These are phyloP conservation scores for Musa troglodytarum DNA, from an alignment of 176 grass and related monocot genomes.

Conservation along the genomic window DNA sequence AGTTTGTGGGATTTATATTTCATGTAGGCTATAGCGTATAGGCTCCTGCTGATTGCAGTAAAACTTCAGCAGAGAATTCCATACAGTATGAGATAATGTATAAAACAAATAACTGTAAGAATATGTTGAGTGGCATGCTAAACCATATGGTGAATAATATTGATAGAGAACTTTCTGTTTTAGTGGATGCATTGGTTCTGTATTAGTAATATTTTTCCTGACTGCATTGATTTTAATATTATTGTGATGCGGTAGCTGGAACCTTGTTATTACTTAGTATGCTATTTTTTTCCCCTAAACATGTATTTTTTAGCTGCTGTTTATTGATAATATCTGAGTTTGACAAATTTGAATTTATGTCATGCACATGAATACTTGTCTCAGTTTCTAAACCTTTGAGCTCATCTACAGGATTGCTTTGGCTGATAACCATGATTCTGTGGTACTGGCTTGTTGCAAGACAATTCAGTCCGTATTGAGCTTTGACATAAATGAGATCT, in stretches of 20 bases:
- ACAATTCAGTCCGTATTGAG: constrained; percentile 58
- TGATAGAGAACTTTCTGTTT: background rate
- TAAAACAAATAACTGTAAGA: too few species aligned
- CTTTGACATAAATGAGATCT: constrained; percentile 61
- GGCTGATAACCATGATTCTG: constrained; percentile 97
- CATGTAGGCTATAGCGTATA: too few species aligned
- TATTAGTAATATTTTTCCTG: background rate
- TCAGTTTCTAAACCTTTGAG: constrained; percentile 20
- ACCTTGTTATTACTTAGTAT: background rate
- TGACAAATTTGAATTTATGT: background rate
- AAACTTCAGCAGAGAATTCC: too few species aligned
- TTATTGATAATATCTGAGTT: too few species aligned
- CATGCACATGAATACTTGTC: background rate
- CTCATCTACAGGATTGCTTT: constrained; percentile 62
- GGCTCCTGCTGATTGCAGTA: too few species aligned
- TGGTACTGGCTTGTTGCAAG: constrained; percentile 79
- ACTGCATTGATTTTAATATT: background rate
- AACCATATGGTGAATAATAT: background rate
- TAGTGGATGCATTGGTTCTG: background rate
- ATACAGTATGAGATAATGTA: too few species aligned
- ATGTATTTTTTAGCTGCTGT: background rate
- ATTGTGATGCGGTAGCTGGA: background rate
- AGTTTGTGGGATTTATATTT: too few species aligned
- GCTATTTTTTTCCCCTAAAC: background rate
- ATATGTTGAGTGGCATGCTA: background rate